Evolutionary conservation across 129 eudicot genomes (phyloP).

Genomic region (Flaveria brownii): DNA sequence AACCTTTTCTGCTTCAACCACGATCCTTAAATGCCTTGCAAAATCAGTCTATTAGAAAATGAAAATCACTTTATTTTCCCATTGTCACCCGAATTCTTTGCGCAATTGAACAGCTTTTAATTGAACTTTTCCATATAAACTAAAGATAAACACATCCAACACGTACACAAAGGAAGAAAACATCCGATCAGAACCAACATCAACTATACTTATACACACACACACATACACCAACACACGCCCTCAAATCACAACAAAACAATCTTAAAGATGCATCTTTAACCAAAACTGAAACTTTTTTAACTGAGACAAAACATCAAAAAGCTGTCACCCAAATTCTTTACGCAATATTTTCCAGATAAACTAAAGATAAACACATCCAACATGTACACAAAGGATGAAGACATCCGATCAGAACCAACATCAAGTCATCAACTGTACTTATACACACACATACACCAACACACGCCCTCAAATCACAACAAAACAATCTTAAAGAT

Average conservation of each 20-base stretch:
- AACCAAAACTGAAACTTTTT: neutral
- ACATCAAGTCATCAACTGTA: no score
- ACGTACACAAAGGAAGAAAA: neutral
- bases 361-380: neutral
- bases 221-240: neutral
- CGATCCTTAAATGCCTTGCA: slow-evolving; percentile 16
- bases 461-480: neutral
- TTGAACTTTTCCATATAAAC: neutral
- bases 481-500: no score
- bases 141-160: neutral
- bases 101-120: neutral
- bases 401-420: no score
- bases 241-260: neutral
- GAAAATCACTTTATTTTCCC: neutral
- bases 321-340: neutral
- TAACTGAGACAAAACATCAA: no score
- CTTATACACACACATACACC: neutral
- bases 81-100: neutral
- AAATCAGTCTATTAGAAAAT: slow-evolving; percentile 21
- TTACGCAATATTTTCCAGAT: neutral
- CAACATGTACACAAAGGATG: neutral
- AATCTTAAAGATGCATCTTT: no score
- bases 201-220: no score
- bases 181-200: no score
- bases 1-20: slow-evolving; percentile 25